A percentile compares a stretch with the other conserved stretches of the same genome.
phyloP scores from a whole-genome alignment of 768 basidiomycete species.

The Suillus luteus region DNA sequence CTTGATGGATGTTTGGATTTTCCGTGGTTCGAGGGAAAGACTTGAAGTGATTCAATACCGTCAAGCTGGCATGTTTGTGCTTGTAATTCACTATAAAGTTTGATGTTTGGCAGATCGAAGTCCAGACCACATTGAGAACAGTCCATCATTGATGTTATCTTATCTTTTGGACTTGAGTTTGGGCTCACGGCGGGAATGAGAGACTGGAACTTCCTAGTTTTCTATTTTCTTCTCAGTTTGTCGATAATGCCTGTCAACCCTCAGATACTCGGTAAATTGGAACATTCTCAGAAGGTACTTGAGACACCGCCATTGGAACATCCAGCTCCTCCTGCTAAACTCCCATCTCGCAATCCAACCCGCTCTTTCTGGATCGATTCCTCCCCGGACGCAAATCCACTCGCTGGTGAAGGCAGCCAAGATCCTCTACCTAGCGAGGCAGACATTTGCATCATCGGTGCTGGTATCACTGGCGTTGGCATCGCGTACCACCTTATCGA shows the following conservation, averaged over 20 bases:
- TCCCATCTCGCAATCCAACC: constrained; percentile 66
- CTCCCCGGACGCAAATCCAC: constrained; percentile 58
- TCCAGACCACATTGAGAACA: neutral
- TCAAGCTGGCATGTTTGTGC: no score
- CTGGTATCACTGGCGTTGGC: constrained; percentile 77
- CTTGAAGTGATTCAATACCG: no score
- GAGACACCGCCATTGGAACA: constrained; percentile 4
- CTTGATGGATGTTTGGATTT: no score
- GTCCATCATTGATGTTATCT: neutral
- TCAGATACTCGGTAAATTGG: constrained; percentile 2
- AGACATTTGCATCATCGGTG: constrained; percentile 79
- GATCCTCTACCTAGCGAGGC: constrained; percentile 59
- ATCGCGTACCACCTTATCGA: constrained; percentile 72
- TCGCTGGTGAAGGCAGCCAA: constrained; percentile 65
- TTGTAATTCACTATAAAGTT: neutral
- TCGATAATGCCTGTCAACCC: constrained; percentile 3
- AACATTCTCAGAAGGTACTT: constrained; percentile 4
- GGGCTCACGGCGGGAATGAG: neutral
- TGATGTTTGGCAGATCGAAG: no score
- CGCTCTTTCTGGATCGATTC: constrained; percentile 73
- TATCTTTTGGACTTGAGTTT: neutral
- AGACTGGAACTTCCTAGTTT: neutral
- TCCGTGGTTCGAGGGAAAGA: no score
- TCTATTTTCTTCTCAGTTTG: neutral
- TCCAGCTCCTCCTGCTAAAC: constrained; percentile 23